Evolutionary conservation across 768 basidiomycete genomes (phyloP).

Genomic region (Sporobolomyces phaffii): DNA sequence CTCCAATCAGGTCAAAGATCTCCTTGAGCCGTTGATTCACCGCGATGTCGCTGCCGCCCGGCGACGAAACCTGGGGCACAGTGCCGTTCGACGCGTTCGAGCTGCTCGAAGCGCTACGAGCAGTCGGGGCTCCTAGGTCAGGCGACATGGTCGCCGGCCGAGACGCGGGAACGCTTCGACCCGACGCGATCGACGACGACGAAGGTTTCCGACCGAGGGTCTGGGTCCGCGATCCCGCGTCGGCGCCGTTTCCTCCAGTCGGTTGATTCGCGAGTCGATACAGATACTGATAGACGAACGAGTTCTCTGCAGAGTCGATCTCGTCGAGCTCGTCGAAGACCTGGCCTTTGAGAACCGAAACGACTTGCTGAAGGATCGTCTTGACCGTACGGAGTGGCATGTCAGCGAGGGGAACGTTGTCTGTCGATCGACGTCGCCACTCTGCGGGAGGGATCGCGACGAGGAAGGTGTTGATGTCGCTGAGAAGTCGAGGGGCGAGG

Average conservation of each 20-base stretch:
- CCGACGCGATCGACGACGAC: constrained; percentile 13
- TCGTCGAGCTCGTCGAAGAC: constrained; percentile 84
- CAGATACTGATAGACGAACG: constrained; percentile 91
- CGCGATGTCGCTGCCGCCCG: constrained; percentile 30
- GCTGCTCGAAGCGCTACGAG: constrained; percentile 6
- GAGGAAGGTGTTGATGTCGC: constrained; percentile 87
- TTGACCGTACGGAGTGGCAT: constrained; percentile 98
- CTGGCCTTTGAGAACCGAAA: constrained; percentile 83
- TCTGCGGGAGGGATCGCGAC: constrained; percentile 90
- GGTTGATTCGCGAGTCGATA: constrained; percentile 33
- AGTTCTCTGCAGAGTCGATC: constrained; percentile 95
- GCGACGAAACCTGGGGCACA: constrained; percentile 4
- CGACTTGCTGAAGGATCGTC: constrained; percentile 93
- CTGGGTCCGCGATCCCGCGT: not conserved
- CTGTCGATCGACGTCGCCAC: constrained; percentile 85
- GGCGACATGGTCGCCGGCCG: constrained; percentile 5
- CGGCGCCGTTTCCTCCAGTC: not conserved
- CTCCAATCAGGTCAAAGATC: constrained; percentile 43
- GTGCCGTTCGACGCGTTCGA: constrained; percentile 8
- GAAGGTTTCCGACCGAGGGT: constrained; percentile 13
- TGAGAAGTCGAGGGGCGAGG: constrained; percentile 81
- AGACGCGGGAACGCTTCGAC: not conserved
- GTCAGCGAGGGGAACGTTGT: constrained; percentile 88
- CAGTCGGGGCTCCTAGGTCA: not conserved
- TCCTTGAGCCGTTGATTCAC: constrained; percentile 37